A percentile compares a stretch with the other conserved stretches of the same genome.
Conservation (phyloP, 495 filamentous ascomycete species). For the Xylaria cubensis region DNA sequence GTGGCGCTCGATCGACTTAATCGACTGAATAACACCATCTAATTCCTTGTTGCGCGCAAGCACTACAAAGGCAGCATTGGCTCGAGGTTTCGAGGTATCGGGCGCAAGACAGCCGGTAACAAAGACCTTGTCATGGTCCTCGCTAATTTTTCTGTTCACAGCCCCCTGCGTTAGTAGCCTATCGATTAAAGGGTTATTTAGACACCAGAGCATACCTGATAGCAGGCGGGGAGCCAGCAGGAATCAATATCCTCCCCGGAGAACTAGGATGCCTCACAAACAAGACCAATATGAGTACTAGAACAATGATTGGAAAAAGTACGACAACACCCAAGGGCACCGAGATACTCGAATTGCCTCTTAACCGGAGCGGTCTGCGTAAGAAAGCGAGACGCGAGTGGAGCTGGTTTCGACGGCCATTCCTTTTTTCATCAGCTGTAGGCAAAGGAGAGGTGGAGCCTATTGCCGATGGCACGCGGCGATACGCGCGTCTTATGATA, state of each 20-base stretch:
- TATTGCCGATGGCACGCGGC: conserved; percentile 51
- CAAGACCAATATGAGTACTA: conserved; percentile 87
- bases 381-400: conserved; percentile 77
- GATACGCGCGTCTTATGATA: conserved; percentile 60
- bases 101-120: conserved; percentile 84
- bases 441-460: conserved; percentile 49
- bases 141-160: conserved; percentile 84
- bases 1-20: conserved; percentile 97
- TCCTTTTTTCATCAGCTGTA: conserved; percentile 53
- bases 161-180: not conserved
- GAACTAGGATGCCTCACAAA: conserved; percentile 89
- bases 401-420: conserved; percentile 45
- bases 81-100: conserved; percentile 68
- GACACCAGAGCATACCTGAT: conserved; percentile 71
- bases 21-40: conserved; percentile 91
- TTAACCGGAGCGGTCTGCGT: conserved; percentile 85
- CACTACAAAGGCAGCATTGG: conserved; percentile 95
- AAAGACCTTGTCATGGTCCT: conserved; percentile 96
- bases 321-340: conserved; percentile 93
- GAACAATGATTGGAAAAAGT: conserved; percentile 89
- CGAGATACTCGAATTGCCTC: conserved; percentile 91
- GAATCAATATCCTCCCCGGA: conserved; percentile 82
- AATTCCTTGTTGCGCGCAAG: conserved; percentile 96
- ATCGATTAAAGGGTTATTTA: not conserved
- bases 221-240: conserved; percentile 85